Base-by-base conservation (phyloP, 306 rosid species). In the Citrullus colocynthis region DNA sequence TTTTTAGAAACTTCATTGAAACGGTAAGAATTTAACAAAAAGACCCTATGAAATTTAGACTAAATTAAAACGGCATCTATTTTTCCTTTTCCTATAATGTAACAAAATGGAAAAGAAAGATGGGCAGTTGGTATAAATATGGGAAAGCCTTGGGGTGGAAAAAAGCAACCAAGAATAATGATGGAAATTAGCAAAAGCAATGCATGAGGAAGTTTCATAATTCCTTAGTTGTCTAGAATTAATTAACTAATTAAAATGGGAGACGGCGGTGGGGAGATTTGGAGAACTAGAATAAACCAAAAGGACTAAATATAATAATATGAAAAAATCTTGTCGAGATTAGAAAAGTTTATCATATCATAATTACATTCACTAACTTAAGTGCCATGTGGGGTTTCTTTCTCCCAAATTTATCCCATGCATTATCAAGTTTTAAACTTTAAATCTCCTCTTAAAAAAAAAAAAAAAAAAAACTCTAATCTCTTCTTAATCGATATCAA, bases 291-390 rank as follows among this genome's bases (percentile, higher is more conserved):
- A 64, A 36, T 64, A 64, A 64, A 34, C 71, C 6, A 34, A 64
- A 64, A 64, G 71, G 71, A 64, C 45, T 3, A 34, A 64, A 64
- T 64, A 64, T 32, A 64, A 64, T 36, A 64, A 7, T 34, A 63
- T 7, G 42, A 16, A 6, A 63, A 16, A 63, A 63, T 63, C 44
- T 32, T 15, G 44, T 34, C 36, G 14, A n/a, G 24, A 64, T 64
- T 7, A 36, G 39, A 16, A 34, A n/a, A 63, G 70, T 34, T 5
- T 63, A 36, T 63, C 70, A 34, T 34, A 34, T 64, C 48, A 64
- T 64, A 64, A 64, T 36, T 64, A 64, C 70, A 63, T 63, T 63
- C 70, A 63, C 70, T 34, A 63, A 63, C 70, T 63, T 14, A 32
- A 32, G 44, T 63, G 42, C 42, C 44, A 34, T 6, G 44, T 32